Conservation (phyloP, 2,329 filamentous ascomycete genomes). For the Paecilomyces niveus region DNA sequence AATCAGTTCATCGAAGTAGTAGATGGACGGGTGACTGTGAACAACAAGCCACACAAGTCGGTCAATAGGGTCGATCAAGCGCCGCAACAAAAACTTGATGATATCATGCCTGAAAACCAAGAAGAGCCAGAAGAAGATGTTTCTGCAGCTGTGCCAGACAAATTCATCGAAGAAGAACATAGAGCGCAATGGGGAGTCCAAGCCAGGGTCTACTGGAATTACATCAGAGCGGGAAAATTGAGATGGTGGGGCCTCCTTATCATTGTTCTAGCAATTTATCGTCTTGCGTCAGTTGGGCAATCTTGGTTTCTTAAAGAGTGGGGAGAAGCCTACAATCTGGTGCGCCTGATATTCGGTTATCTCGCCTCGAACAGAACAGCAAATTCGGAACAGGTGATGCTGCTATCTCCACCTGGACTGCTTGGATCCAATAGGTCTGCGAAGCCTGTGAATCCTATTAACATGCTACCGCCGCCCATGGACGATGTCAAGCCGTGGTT, state of each 20-base stretch:
- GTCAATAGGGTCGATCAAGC: constrained; percentile 23
- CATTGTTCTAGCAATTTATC: constrained; percentile 55
- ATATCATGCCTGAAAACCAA: constrained; percentile 17
- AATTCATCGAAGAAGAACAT: constrained; percentile 73
- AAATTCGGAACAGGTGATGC: neutral
- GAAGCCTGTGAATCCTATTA: constrained; percentile 19
- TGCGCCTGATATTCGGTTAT: constrained; percentile 12
- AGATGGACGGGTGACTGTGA: constrained; percentile 50
- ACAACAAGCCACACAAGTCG: constrained; percentile 42
- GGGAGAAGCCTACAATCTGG: constrained; percentile 63
- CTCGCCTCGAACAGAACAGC: constrained; percentile 8
- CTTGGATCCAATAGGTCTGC: constrained; percentile 10
- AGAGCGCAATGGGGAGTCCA: constrained; percentile 70
- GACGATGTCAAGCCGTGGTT: constrained; percentile 69
- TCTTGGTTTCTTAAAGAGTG: constrained; percentile 81
- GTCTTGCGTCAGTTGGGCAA: constrained; percentile 58
- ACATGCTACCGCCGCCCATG: constrained; percentile 58
- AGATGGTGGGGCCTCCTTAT: constrained; percentile 65
- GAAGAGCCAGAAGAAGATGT: constrained; percentile 34
- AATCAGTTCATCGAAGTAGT: constrained; percentile 65
- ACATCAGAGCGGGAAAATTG: constrained; percentile 72
- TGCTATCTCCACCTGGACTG: neutral
- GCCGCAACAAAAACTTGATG: constrained; percentile 7
- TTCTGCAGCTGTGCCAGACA: constrained; percentile 54
- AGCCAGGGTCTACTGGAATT: constrained; percentile 71